phyloP scores from a whole-genome alignment of 2,329 filamentous ascomycete genomes.

The Calonectria pseudoreteaudii region DNA sequence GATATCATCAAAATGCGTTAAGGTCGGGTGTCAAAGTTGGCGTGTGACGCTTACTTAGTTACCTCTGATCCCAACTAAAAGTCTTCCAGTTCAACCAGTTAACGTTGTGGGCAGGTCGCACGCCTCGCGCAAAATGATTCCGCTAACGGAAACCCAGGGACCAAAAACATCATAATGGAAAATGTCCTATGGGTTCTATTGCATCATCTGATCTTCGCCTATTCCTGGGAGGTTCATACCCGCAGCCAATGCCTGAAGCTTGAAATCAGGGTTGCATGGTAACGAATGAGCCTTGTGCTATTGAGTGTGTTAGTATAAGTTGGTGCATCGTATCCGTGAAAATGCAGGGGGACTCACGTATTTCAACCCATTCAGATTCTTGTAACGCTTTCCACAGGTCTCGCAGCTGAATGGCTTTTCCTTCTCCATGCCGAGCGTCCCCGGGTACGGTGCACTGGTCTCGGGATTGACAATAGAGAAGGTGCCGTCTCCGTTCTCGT shows the following conservation, averaged over 20 bases:
- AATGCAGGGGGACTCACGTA: conserved; percentile 69
- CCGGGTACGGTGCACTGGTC: conserved; percentile 92
- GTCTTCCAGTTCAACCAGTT: conserved; percentile 4
- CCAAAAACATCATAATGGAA: not conserved
- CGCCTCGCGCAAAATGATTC: conserved; percentile 11
- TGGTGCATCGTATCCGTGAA: too few relatives aligned
- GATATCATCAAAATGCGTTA: conserved; percentile 10
- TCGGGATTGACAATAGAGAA: conserved; percentile 98
- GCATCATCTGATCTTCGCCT: conserved; percentile 58
- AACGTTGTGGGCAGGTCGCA: not conserved
- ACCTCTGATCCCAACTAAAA: not conserved
- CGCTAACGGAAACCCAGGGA: not conserved
- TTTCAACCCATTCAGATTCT: conserved; percentile 98
- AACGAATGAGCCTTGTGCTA: conserved; percentile 85
- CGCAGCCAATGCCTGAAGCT: conserved; percentile 58
- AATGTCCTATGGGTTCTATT: conserved; percentile 36
- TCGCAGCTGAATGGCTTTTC: conserved; percentile 99
- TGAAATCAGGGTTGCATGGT: conserved; percentile 86
- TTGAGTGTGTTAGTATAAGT: conserved; percentile 46
- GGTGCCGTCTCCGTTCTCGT: conserved; percentile 96
- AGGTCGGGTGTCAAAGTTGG: not conserved
- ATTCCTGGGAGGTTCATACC: conserved; percentile 58
- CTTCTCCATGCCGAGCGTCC: conserved; percentile 99
- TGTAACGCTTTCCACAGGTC: conserved; percentile 97
- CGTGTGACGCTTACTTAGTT: not conserved